Percentiles rank a stretch among this genome's conserved stretches.
These are phyloP conservation scores for Heritiera littoralis DNA, from an alignment of 345 rosid species.

Conservation along the genomic window DNA sequence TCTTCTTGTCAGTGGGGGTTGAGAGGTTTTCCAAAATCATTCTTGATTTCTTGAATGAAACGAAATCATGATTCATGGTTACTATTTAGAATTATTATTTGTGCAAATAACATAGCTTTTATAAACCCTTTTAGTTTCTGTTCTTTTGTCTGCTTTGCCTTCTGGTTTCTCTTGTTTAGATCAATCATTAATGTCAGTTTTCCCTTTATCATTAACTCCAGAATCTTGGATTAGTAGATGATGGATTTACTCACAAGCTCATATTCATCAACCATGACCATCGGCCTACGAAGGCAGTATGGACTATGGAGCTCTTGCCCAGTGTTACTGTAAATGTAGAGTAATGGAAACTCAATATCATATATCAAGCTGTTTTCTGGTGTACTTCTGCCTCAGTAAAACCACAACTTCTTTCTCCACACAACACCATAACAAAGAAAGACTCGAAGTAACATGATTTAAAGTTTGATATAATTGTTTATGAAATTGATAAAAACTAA, in stretches of 20 bases:
- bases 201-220: no score
- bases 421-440: no score
- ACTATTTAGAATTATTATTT: neutral
- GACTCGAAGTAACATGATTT: no score
- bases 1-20: neutral
- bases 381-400: no score
- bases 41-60: slow-evolving; percentile 11
- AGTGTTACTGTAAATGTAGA: neutral
- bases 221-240: neutral
- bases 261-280: neutral
- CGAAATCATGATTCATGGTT: slow-evolving; percentile 8
- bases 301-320: neutral
- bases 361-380: neutral
- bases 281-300: neutral
- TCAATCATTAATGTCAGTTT: slow-evolving; percentile 2
- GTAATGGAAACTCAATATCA: neutral
- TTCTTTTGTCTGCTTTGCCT: neutral
- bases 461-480: no score
- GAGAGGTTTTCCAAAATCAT: neutral
- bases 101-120: no score
- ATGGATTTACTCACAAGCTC: neutral
- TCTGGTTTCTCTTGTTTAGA: neutral
- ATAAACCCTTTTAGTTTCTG: neutral
- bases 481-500: no score
- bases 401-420: no score